Evolutionary conservation across 257 asterid species (phyloP).

Genomic region (Solanum ossicruentum): DNA sequence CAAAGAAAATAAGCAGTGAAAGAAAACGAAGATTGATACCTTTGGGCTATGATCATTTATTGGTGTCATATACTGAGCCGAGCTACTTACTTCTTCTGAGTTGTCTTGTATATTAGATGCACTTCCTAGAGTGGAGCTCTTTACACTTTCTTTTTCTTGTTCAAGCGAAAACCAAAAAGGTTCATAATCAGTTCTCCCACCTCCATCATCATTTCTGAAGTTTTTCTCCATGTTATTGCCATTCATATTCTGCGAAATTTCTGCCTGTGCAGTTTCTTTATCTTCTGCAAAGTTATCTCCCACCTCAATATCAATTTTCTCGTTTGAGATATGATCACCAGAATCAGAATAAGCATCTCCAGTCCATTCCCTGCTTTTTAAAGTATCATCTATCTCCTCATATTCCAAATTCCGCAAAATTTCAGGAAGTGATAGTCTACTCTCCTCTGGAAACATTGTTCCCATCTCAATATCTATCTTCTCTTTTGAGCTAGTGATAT

Average conservation of each 20-base stretch:
- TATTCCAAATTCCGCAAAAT: conserved; percentile 41
- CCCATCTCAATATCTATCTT: conserved; percentile 77
- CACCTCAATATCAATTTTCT: background rate
- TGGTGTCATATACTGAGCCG: conserved; percentile 16
- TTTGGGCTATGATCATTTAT: background rate
- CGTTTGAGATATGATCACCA: background rate
- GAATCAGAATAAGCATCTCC: conserved; percentile 19
- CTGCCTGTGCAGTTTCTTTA: background rate
- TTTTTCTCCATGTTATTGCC: background rate
- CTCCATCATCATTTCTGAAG: background rate
- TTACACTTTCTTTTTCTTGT: conserved; percentile 20
- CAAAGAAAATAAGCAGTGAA: background rate
- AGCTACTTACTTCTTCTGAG: conserved; percentile 5
- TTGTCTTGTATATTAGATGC: conserved; percentile 11
- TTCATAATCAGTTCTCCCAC: background rate
- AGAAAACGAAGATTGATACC: background rate
- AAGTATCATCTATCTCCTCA: conserved; percentile 39
- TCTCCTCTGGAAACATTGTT: conserved; percentile 22
- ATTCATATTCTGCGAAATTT: background rate
- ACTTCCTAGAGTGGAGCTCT: conserved; percentile 9
- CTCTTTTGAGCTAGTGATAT: conserved; percentile 36
- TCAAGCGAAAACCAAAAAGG: conserved; percentile 16
- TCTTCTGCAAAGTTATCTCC: background rate
- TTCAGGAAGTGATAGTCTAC: conserved; percentile 37
- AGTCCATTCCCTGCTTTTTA: conserved; percentile 27